Base-by-base conservation (phyloP, 805 yeast genomes). In the Wickerhamiella dianesei region DNA sequence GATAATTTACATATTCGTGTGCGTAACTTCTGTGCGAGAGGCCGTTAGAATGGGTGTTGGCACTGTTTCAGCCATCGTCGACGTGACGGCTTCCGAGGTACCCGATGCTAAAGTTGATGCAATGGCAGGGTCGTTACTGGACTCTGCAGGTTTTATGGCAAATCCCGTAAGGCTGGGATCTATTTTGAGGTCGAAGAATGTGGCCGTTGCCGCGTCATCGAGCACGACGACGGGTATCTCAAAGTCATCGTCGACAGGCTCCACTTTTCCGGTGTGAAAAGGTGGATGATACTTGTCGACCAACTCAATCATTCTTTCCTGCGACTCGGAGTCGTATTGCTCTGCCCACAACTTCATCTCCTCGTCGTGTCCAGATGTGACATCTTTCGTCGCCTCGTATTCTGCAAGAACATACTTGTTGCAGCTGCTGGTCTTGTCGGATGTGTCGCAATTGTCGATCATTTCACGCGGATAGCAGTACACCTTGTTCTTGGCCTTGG, bases 401-500 rank as follows among this genome's bases (percentile, higher is more conserved):
- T 44, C 43, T 3, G 35, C 18, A 4, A 50, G 29, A 19, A 45
- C 39, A 37, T 35, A 13, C 13, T 13, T 40, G 45, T 51, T 49
- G 42, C 54, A 51, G 2, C 52, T 51, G 9, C 45, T 48, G 25
- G 32, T 41, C 18, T 36, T 21, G 12, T 37, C 44, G 25, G 14
- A 17, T 17, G 51, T 48, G 21, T 43, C 44, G 17, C 41, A 47
- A n/a, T 37, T 43, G 8, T 29, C 22, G 12, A 19, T 18, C 21
- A 18, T 13, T 8, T 45, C 47, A 2, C 16, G 21, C 16, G 54
- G 54, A 44, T 37, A 43, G 40, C 54, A 51, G 44, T 39, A 46
- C 6, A 49, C 48, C 6, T 46, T 48, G 1, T 18, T 16, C 8
- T 39, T 29, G 9, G 17, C 18, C 20, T 25, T 13, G 12, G 32